phyloP scores from a whole-genome alignment of 257 asterid genomes.

The Plantago major region DNA sequence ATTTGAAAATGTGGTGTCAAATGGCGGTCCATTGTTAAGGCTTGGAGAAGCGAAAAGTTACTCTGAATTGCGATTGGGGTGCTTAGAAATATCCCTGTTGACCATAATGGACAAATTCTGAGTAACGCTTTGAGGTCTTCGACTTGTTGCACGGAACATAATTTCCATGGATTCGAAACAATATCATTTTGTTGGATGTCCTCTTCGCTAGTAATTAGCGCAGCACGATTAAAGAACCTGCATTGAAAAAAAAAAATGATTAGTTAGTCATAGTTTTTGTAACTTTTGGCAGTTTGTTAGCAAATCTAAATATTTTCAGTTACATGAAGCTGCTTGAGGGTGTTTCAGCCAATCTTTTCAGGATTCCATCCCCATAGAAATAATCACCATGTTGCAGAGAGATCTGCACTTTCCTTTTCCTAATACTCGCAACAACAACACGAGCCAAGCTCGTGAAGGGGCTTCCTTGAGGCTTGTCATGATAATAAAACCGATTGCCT shows the following conservation, averaged over 20 bases:
- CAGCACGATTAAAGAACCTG: constrained; percentile 39
- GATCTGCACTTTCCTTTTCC: constrained; percentile 28
- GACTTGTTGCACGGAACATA: constrained; percentile 39
- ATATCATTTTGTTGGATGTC: constrained; percentile 28
- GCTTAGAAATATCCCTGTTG: constrained; percentile 33
- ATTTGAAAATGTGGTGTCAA: constrained; percentile 25
- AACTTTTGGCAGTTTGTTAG: background rate
- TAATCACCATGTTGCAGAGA: constrained; percentile 19
- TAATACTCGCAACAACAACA: constrained; percentile 34
- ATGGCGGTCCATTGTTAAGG: constrained; percentile 35
- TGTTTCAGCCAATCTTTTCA: background rate
- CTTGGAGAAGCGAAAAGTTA: constrained; percentile 40
- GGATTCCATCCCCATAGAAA: constrained; percentile 26
- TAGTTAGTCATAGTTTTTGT: background rate
- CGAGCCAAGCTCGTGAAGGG: constrained; percentile 38
- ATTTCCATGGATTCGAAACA: constrained; percentile 29
- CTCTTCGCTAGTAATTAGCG: constrained; percentile 24
- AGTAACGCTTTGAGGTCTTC: constrained; percentile 40
- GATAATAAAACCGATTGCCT: constrained; percentile 30
- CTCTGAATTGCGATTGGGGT: constrained; percentile 36
- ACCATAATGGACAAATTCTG: constrained; percentile 37
- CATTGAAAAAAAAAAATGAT: background rate
- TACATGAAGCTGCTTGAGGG: constrained; percentile 27
- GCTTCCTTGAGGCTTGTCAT: constrained; percentile 26
- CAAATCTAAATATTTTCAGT: too few relatives aligned